Percentiles rank a stretch among this genome's conserved stretches.
phyloP scores from a whole-genome alignment of 108 stramenopile genomes.

The Cyclostephanos tholiformis region DNA sequence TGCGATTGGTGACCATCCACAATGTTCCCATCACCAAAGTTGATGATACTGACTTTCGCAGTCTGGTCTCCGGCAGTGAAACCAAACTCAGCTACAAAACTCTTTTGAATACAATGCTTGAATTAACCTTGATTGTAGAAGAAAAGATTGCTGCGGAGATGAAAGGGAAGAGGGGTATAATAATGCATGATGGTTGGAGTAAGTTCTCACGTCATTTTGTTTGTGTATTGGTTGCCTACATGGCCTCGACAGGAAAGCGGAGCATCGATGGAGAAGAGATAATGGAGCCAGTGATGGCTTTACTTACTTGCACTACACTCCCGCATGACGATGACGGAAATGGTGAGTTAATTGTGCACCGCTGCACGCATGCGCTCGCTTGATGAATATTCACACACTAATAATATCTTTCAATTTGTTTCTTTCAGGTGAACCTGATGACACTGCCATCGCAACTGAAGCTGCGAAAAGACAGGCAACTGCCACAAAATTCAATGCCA shows the following conservation, averaged over 20 bases:
- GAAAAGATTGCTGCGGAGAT: constrained; percentile 10
- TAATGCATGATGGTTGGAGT: constrained; percentile 2
- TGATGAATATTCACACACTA: neutral
- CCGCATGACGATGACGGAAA: constrained; percentile 2
- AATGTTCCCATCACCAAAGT: neutral
- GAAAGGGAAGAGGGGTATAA: constrained; percentile 3
- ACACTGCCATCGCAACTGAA: too few relatives aligned
- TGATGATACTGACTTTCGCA: neutral
- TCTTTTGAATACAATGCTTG: neutral
- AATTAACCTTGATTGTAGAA: constrained; percentile 2
- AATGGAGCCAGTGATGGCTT: neutral
- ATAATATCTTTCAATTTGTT: constrained; percentile 1
- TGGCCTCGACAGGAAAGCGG: neutral
- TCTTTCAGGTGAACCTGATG: neutral
- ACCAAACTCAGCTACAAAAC: neutral
- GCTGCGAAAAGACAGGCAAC: too few relatives aligned
- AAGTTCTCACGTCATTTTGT: neutral
- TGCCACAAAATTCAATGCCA: constrained; percentile 5
- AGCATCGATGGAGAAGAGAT: neutral
- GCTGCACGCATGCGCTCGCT: too few relatives aligned
- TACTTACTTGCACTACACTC: neutral
- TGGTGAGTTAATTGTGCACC: neutral
- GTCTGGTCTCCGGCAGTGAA: neutral
- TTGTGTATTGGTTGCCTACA: neutral
- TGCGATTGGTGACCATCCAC: neutral